Percentiles rank a stretch among this genome's conserved stretches.
These are phyloP conservation scores for Rhodocollybia butyracea DNA, from an alignment of 768 basidiomycete genomes.

Conservation along the genomic window DNA sequence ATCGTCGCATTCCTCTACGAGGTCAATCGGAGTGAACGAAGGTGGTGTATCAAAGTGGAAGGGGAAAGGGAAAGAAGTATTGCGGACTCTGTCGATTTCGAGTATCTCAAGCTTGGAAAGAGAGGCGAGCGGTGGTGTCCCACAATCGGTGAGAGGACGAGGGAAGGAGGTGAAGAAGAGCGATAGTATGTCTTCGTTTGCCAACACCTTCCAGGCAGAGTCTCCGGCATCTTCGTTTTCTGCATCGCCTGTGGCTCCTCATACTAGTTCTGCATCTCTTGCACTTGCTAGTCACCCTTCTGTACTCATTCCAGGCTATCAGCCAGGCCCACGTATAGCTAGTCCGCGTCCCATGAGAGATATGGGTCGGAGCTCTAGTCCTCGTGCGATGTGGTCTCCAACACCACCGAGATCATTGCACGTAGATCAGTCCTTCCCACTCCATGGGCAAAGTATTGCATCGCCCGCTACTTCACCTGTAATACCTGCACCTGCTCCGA, in stretches of 20 bases:
- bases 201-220: neutral
- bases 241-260: neutral
- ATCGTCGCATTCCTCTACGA: neutral
- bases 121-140: neutral
- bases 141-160: neutral
- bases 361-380: neutral
- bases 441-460: neutral
- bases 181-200: neutral
- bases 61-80: neutral
- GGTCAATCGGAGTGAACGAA: neutral
- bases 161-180: neutral
- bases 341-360: neutral
- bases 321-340: neutral
- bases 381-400: neutral
- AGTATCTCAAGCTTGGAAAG: neutral
- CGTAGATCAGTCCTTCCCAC: neutral
- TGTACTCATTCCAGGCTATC: neutral
- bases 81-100: conserved; percentile 1
- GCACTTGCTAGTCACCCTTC: neutral
- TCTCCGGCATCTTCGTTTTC: conserved; percentile 6
- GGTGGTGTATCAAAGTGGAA: conserved; percentile 6
- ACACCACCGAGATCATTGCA: neutral
- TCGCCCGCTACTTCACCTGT: neutral
- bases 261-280: neutral
- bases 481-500: neutral